Percentiles rank a stretch among this genome's conserved stretches.
These are phyloP conservation scores for Akanthomyces dipterigenus DNA, from an alignment of 2,329 filamentous ascomycete genomes.

Conservation along the genomic window DNA sequence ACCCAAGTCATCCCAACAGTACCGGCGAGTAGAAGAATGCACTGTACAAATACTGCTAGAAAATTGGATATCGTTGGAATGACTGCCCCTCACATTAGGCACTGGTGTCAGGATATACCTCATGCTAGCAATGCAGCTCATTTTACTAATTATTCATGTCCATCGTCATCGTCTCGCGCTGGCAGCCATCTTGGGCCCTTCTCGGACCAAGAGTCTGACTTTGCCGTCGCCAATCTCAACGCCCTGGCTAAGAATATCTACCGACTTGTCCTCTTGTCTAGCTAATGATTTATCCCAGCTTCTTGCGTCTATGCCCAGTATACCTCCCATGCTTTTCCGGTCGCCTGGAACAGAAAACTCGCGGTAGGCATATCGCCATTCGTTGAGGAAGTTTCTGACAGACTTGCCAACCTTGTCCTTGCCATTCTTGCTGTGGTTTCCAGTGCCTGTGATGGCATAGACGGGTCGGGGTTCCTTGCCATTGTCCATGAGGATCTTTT, in stretches of 20 bases:
- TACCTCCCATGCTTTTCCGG: constrained; percentile 72
- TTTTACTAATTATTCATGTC: constrained; percentile 9
- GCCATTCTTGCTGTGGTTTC: constrained; percentile 96
- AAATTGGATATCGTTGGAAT: no score
- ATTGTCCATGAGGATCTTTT: constrained; percentile 80
- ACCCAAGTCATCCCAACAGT: no score
- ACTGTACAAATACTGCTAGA: no score
- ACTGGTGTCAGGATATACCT: not conserved
- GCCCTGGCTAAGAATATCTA: constrained; percentile 58
- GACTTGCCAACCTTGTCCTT: constrained; percentile 98
- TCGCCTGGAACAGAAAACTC: constrained; percentile 98
- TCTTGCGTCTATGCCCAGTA: constrained; percentile 59
- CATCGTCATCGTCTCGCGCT: constrained; percentile 38
- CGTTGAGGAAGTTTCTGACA: constrained; percentile 81
- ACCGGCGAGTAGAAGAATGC: no score
- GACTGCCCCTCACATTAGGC: not conserved
- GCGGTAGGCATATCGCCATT: constrained; percentile 92
- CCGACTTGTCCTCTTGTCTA: constrained; percentile 39
- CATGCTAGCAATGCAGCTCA: not conserved
- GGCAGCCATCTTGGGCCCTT: constrained; percentile 49
- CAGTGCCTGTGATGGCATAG: constrained; percentile 94
- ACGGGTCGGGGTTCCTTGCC: constrained; percentile 65
- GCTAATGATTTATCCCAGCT: constrained; percentile 59
- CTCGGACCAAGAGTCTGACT: constrained; percentile 57
- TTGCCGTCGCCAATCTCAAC: constrained; percentile 62